Evolutionary conservation across 768 basidiomycete species (phyloP).

Genomic region (Boletus rubescentipes): DNA sequence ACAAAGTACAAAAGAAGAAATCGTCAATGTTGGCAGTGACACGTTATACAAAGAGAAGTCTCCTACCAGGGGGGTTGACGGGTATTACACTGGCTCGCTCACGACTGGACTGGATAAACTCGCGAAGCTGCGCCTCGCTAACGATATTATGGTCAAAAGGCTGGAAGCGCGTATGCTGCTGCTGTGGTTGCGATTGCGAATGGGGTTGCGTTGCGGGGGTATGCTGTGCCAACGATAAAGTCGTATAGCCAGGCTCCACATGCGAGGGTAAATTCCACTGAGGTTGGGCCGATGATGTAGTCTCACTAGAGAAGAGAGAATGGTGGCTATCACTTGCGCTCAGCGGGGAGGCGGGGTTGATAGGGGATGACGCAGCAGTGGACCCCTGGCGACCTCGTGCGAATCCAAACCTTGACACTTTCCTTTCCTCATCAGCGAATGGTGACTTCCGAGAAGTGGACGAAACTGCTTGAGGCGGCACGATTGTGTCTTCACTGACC

Average conservation of each 20-base stretch:
- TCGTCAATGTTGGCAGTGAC: conserved; percentile 33
- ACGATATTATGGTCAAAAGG: conserved; percentile 52
- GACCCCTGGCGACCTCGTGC: conserved; percentile 69
- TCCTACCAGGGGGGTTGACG: conserved; percentile 47
- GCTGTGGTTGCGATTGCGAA: conserved; percentile 36
- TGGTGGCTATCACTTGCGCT: conserved; percentile 50
- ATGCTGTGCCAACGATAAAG: conserved; percentile 51
- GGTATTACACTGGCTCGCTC: conserved; percentile 46
- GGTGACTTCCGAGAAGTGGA: conserved; percentile 39
- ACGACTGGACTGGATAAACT: conserved; percentile 71
- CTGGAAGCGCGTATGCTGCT: conserved; percentile 48
- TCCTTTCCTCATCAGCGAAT: conserved; percentile 58
- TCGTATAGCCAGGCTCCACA: conserved; percentile 42
- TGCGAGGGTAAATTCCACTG: conserved; percentile 47
- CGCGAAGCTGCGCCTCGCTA: conserved; percentile 75
- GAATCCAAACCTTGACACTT: conserved; percentile 80
- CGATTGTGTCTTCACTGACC: conserved; percentile 43
- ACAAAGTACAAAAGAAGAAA: conserved; percentile 29
- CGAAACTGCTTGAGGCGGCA: conserved; percentile 29
- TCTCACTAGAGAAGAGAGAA: conserved; percentile 44
- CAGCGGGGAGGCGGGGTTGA: conserved; percentile 55
- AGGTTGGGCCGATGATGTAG: conserved; percentile 37
- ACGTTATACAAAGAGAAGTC: conserved; percentile 41
- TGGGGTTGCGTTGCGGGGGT: conserved; percentile 37
- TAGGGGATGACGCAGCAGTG: conserved; percentile 55